Evolutionary conservation across 495 filamentous ascomycete genomes (phyloP), one percentile per base, ranked within the genome.

Genomic region (Parmelia sp.): DNA sequence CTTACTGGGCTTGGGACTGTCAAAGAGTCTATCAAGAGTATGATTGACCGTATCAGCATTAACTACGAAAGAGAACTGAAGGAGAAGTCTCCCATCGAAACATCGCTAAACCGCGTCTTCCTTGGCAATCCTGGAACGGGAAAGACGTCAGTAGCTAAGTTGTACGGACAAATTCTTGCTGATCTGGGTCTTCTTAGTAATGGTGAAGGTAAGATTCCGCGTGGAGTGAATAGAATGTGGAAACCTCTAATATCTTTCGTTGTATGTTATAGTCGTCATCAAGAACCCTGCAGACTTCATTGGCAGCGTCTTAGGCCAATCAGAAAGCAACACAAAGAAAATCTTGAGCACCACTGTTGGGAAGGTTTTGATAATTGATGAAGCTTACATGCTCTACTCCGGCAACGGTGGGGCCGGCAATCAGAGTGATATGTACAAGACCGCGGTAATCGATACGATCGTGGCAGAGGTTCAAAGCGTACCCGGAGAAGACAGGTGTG

Each of bases 401-500:
- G 77, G 77, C 35, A 70, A 62, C 7, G 65, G 57, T 17, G 69
- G 63, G 0, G 45, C 17, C 15, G 70, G 69, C n/a, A 36, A 65
- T 5, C 55, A 61, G n/a, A 62, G 35, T 63, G 86, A 91, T 67
- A 68, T 72, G 0, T 91, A 78, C 76, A 86, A 82, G 67, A 84
- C 79, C 2, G 86, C 85, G 11, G 84, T 90, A 12, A 75, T 89
- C 8, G 87, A 91, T 62, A 93, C 90, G 7, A 86, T 94, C n/a
- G 90, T 93, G 4, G 88, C 89, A 0, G 88, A 94, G 63, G 84
- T 95, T 0, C 90, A 93, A 60, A 89, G 84, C 66, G 81, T 82
- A 0, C 87, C 89, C 0, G 87, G 88, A 0, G 90, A 92, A 40
- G 89, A 94, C 71, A 81, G 87, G 23, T 93, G 90, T 61, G 86